phyloP scores from a whole-genome alignment of 2,329 filamentous ascomycete species.

The Emmonsia crescens region DNA sequence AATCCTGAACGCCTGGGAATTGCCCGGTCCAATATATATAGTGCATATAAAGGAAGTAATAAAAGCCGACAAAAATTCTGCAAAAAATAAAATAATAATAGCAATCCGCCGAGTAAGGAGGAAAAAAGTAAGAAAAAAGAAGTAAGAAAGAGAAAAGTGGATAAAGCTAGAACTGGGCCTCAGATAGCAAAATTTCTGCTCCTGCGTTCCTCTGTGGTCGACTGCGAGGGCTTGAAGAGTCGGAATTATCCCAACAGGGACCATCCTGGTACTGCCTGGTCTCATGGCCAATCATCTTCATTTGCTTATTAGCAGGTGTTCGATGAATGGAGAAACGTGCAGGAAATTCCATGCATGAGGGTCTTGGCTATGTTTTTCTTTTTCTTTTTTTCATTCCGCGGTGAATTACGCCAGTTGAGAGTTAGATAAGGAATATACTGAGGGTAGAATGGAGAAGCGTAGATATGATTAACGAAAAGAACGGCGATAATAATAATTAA shows the following conservation, averaged over 20 bases:
- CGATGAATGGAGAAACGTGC: slow-evolving; percentile 2
- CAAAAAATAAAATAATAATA: slow-evolving; percentile 5
- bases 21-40: neutral
- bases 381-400: neutral
- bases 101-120: slow-evolving; percentile 4
- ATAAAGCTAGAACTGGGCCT: neutral
- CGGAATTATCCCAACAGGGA: neutral
- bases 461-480: neutral
- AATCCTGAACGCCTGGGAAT: neutral
- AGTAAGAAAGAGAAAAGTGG: no score
- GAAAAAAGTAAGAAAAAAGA: neutral
- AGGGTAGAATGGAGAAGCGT: neutral
- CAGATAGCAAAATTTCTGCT: neutral
- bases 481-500: neutral
- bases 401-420: neutral
- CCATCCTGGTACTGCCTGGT: neutral
- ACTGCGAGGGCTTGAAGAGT: neutral
- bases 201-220: neutral
- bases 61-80: neutral
- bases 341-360: neutral
- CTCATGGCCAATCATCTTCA: neutral
- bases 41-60: neutral
- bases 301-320: neutral
- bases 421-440: neutral
- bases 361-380: neutral